Conservation (phyloP, 2,329 filamentous ascomycete genomes). For the Didymella keratinophila region DNA sequence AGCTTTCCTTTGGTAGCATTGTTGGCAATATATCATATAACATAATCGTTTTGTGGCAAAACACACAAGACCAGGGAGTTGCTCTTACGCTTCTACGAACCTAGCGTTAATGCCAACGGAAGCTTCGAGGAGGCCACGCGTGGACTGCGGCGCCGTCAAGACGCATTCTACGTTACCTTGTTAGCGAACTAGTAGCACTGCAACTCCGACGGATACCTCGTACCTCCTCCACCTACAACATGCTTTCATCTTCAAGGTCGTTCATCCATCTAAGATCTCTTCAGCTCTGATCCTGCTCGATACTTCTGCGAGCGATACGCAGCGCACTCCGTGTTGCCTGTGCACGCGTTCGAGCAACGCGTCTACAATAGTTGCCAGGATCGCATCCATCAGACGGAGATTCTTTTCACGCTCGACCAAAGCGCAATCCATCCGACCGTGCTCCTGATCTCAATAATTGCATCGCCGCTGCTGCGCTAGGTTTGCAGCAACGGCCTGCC, state of each 20-base stretch:
- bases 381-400: background rate
- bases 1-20: too few species aligned
- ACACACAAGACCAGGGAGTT: too few species aligned
- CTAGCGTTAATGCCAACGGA: background rate
- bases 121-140: background rate
- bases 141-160: background rate
- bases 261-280: background rate
- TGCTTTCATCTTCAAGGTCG: background rate
- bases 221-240: background rate
- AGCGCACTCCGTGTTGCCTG: background rate
- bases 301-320: background rate
- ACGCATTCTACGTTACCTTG: background rate
- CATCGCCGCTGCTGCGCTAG: background rate
- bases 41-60: too few species aligned
- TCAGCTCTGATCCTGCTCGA: background rate
- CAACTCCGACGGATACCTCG: background rate
- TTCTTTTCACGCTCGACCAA: background rate
- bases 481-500: background rate
- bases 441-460: background rate
- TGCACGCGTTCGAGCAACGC: background rate
- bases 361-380: background rate
- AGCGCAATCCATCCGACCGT: background rate
- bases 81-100: too few species aligned
- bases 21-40: too few species aligned
- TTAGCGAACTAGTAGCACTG: background rate